A percentile compares a stretch with the other conserved stretches of the same genome.
Evolutionary conservation across 2,329 filamentous ascomycete species (phyloP).

Genomic region (Aspergillus transmontanensis): DNA sequence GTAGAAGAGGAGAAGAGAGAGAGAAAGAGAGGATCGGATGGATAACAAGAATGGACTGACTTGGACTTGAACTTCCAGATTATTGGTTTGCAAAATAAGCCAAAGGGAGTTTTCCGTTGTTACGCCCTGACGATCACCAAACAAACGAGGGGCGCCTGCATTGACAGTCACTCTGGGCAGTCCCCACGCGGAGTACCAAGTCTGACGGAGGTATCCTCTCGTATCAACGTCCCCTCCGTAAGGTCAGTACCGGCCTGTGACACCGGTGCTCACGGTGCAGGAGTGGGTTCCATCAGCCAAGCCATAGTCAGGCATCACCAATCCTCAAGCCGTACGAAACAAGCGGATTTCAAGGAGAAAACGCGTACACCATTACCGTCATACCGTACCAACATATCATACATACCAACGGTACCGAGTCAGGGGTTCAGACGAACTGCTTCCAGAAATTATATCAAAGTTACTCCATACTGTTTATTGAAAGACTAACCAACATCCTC

Average conservation of each 20-base stretch:
- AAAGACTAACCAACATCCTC: neutral
- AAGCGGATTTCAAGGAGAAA: constrained; percentile 9
- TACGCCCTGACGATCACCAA: constrained; percentile 25
- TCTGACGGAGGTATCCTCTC: neutral
- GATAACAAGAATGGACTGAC: constrained; percentile 1
- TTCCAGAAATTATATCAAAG: constrained; percentile 1
- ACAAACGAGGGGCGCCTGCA: constrained; percentile 20
- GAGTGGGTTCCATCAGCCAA: neutral
- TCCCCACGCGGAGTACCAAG: constrained; percentile 15
- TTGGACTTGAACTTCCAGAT: neutral
- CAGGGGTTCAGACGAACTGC: constrained; percentile 2
- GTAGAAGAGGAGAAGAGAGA: constrained; percentile 6
- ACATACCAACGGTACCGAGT: neutral
- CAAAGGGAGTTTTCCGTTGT: constrained; percentile 12
- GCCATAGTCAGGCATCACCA: neutral
- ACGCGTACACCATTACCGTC: neutral
- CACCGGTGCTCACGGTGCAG: neutral
- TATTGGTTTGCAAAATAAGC: constrained; percentile 4
- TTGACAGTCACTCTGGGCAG: constrained; percentile 18
- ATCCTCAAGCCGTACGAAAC: neutral
- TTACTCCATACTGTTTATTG: neutral
- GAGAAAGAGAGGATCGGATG: neutral
- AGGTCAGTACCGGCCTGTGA: neutral
- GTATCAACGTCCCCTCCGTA: neutral
- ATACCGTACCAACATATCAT: neutral